phyloP scores from a whole-genome alignment of 2,329 filamentous ascomycete species.

The Hymenotorrendiella dingleyae region DNA sequence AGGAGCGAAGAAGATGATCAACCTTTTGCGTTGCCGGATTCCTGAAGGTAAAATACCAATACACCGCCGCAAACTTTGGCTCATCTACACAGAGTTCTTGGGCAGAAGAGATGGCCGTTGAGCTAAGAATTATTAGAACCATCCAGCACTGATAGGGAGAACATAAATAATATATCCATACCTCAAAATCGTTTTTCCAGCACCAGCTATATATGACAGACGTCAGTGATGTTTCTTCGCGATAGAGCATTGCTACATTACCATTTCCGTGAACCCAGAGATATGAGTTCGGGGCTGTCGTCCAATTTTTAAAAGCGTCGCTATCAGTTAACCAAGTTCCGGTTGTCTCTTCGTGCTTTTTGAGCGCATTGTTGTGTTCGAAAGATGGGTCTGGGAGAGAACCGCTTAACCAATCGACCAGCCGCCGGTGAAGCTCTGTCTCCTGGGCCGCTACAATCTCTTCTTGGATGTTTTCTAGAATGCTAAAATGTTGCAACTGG shows the following conservation, averaged over 20 bases:
- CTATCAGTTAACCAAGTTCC: conserved; percentile 14
- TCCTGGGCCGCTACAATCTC: not conserved
- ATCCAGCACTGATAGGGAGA: not conserved
- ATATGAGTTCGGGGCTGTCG: conserved; percentile 3
- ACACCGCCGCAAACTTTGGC: conserved; percentile 1
- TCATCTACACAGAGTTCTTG: conserved; percentile 2
- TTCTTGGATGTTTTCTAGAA: not conserved
- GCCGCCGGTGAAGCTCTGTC: not conserved
- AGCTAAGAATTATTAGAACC: not conserved
- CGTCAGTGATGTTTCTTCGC: no score
- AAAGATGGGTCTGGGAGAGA: conserved; percentile 9
- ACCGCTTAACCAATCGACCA: conserved; percentile 1
- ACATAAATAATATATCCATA: not conserved
- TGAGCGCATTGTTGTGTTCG: conserved; percentile 11
- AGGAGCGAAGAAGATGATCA: conserved; percentile 6
- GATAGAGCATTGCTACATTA: no score
- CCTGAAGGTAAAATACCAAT: conserved; percentile 15
- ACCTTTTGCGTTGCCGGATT: conserved; percentile 9
- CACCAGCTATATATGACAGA: conserved; percentile 5
- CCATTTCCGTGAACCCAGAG: conserved; percentile 14
- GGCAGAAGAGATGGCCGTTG: conserved; percentile 10
- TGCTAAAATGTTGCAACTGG: not conserved
- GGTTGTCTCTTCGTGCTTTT: conserved; percentile 9
- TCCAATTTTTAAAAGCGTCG: conserved; percentile 5
- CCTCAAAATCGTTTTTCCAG: conserved; percentile 13